A percentile compares a stretch with the other conserved stretches of the same genome.
phyloP scores from a whole-genome alignment of 352 stramenopile genomes.

The Phytophthora citricola region DNA sequence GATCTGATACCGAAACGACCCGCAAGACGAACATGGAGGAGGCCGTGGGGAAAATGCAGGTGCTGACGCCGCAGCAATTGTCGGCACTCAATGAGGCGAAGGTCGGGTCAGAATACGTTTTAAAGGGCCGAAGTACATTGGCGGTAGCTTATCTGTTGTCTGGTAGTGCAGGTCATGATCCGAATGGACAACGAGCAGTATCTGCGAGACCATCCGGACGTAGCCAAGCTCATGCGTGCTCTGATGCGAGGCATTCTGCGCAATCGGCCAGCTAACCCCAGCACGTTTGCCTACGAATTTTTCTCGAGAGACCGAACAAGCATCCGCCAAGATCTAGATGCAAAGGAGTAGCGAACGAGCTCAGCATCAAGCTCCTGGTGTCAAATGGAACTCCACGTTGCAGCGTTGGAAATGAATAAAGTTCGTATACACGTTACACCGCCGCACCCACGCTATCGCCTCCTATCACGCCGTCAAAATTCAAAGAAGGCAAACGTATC shows the following conservation, averaged over 20 bases:
- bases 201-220: slow-evolving; percentile 67
- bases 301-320: slow-evolving; percentile 46
- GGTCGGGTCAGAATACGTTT: slow-evolving; percentile 21
- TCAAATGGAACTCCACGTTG: background rate
- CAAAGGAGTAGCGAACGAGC: slow-evolving; percentile 42
- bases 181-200: slow-evolving; percentile 85
- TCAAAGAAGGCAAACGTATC: slow-evolving; percentile 40
- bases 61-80: slow-evolving; percentile 69
- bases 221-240: slow-evolving; percentile 62
- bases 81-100: slow-evolving; percentile 75
- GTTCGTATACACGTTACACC: slow-evolving; percentile 44
- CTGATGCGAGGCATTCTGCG: slow-evolving; percentile 65
- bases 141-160: slow-evolving; percentile 7
- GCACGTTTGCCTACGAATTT: slow-evolving; percentile 62
- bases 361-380: no score
- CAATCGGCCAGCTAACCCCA: slow-evolving; percentile 56
- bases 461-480: slow-evolving; percentile 43
- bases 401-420: slow-evolving; percentile 18
- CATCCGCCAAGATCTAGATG: slow-evolving; percentile 55
- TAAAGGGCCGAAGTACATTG: background rate
- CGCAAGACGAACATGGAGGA: slow-evolving; percentile 25
- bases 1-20: slow-evolving; percentile 20
- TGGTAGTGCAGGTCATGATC: slow-evolving; percentile 62
- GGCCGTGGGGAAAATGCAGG: slow-evolving; percentile 53
- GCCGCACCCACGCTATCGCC: slow-evolving; percentile 38